Base-by-base conservation (phyloP, 2,329 filamentous ascomycete genomes). In the Pseudogymnoascus sp. region DNA sequence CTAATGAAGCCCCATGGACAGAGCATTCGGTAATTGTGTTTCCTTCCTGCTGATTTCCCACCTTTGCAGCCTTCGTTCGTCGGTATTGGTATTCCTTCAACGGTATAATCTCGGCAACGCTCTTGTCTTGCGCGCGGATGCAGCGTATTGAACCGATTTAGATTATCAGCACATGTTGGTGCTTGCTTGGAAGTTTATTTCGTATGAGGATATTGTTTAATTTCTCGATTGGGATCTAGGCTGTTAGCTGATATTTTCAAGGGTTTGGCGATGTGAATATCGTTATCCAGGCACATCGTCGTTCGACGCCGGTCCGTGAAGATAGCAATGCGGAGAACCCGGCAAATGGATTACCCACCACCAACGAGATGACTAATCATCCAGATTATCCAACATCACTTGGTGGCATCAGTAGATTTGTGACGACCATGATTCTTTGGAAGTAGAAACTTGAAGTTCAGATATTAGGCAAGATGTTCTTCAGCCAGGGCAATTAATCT, bases 271-370 rank as follows among this genome's bases (percentile, higher is more conserved):
- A 18, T 56, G 28, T 56, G 50, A 56, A 56, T 56, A 56, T 56
- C 50, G 28, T 34, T 56, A 56, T 56, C 50, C 50, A 56, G 28
- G 28, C 28, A 34, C 28, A 8, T 18, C 46, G 42, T 28, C 44
- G 23, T 31, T 53, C 11, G 44, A 16, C 2, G 44, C 8, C 31
- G 46, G 46, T 28, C 46, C 46, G 46, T 53, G 46, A 53, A 53
- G 23, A 25, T 53, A 28, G 25, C 2, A 10, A 56, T 56, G 50
- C 28, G 28, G 50, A 56, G 50, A 34, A 53, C 46, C 46, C 46
- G 46, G 46, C 25, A 56, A 56, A 56, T 56, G n/a, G n/a, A 56
- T 56, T 56, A 56, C 25, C 46, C 46, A 56, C 46, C 14, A 16
- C 10, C n/a, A 12, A 2, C 4, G 6, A 11, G n/a, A 11, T 56